A percentile compares a stretch with the other conserved stretches of the same genome.
Conservation (phyloP, 305 asterid species). For the Solanum hybrid region DNA sequence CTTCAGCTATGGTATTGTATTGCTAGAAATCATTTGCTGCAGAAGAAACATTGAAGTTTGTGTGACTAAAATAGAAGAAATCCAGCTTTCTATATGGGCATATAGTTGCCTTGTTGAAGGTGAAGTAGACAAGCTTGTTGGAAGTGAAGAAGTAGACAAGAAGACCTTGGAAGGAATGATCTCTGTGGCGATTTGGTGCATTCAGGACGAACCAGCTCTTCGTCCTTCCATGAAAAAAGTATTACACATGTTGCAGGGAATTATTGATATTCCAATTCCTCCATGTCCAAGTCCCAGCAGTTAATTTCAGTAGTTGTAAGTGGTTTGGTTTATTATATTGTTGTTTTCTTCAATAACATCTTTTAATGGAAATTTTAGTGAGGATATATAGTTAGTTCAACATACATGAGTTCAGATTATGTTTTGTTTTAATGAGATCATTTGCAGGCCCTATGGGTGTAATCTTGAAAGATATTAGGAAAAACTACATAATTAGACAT, state of each 20-base stretch:
- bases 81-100: constrained; percentile 39
- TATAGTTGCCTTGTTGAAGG: constrained; percentile 32
- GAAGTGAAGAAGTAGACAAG: constrained; percentile 27
- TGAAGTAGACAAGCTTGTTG: constrained; percentile 30
- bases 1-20: too few species aligned
- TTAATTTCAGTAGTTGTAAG: background rate
- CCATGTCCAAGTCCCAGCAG: constrained; percentile 8
- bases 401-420: background rate
- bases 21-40: too few species aligned
- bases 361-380: background rate
- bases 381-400: background rate
- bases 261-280: constrained; percentile 21
- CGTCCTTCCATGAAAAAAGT: constrained; percentile 48
- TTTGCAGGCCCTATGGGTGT: background rate
- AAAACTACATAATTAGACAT: too few species aligned
- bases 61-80: too few species aligned
- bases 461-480: background rate
- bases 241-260: constrained; percentile 44
- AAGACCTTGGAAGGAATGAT: constrained; percentile 28
- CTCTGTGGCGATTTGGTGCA: constrained; percentile 48
- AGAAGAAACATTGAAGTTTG: too few species aligned
- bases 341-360: background rate
- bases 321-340: background rate
- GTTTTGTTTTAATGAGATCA: background rate
- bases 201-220: constrained; percentile 39